phyloP scores from a whole-genome alignment of 176 grass and related monocot genomes.

The Aegilops bicornis region DNA sequence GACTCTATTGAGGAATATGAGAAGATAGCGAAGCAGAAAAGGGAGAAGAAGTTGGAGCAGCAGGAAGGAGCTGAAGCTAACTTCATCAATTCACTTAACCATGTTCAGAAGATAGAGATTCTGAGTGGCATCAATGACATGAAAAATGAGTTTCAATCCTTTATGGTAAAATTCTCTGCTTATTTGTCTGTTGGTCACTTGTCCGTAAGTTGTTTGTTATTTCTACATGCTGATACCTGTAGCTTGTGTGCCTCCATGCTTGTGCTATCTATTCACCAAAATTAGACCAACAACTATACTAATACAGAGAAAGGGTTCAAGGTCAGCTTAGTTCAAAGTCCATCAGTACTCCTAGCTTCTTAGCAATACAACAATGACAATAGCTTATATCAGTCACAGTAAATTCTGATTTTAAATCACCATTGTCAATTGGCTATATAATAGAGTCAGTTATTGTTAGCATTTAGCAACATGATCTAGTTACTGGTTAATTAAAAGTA shows the following conservation, averaged over 20 bases:
- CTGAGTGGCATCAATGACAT: slow-evolving; percentile 87
- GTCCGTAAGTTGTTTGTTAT: background rate
- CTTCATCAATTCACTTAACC: slow-evolving; percentile 78
- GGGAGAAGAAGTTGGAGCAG: slow-evolving; percentile 85
- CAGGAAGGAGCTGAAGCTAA: slow-evolving; percentile 85
- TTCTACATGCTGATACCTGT: background rate
- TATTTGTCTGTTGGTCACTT: background rate
- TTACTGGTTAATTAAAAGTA: background rate
- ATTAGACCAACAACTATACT: background rate
- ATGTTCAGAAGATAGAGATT: slow-evolving; percentile 98
- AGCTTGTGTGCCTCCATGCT: background rate
- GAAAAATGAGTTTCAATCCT: slow-evolving; percentile 84
- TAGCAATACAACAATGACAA: background rate
- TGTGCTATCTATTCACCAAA: background rate
- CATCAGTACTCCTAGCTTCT: background rate
- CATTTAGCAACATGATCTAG: background rate
- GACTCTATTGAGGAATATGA: slow-evolving; percentile 97
- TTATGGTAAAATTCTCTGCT: slow-evolving; percentile 67
- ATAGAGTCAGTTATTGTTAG: background rate
- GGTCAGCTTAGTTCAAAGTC: background rate
- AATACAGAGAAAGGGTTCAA: slow-evolving; percentile 4
- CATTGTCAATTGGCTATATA: background rate
- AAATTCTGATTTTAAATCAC: background rate
- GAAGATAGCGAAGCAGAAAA: slow-evolving; percentile 76
- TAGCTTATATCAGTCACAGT: background rate